These are phyloP conservation scores for Ilex aquifolium DNA, from an alignment of 257 asterid genomes.

Conservation along the genomic window DNA sequence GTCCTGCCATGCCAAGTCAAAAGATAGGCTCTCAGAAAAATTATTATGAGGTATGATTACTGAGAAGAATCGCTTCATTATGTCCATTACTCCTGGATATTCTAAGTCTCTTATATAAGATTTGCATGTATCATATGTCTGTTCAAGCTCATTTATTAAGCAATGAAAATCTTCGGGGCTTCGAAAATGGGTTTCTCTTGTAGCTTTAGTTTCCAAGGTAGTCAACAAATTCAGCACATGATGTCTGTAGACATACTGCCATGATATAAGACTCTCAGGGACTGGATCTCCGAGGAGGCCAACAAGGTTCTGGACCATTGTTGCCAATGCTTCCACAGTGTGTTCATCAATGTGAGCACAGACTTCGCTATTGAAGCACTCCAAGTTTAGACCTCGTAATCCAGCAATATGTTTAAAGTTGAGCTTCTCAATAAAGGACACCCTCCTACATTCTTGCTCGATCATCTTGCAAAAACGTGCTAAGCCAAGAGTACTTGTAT, in stretches of 20 bases:
- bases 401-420: constrained; percentile 80
- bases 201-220: constrained; percentile 53
- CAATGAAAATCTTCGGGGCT: constrained; percentile 44
- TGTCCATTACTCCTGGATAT: constrained; percentile 37
- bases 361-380: constrained; percentile 59
- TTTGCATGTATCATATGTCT: constrained; percentile 40
- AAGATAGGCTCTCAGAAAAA: constrained; percentile 30
- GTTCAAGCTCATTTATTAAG: constrained; percentile 59
- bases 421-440: constrained; percentile 60
- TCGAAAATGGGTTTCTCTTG: constrained; percentile 30
- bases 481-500: constrained; percentile 24
- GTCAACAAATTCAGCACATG: constrained; percentile 51
- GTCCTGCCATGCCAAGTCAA: constrained; percentile 49
- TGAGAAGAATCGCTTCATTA: constrained; percentile 52
- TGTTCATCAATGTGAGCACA: constrained; percentile 61
- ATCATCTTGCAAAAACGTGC: constrained; percentile 49
- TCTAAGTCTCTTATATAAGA: constrained; percentile 50
- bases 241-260: constrained; percentile 55
- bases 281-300: constrained; percentile 40
- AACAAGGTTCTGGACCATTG: constrained; percentile 72
- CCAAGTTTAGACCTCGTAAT: constrained; percentile 62
- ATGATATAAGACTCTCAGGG: constrained; percentile 53
- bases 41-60: constrained; percentile 40
- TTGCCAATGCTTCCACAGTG: constrained; percentile 69
- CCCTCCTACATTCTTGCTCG: constrained; percentile 69